A percentile compares a stretch with the other conserved stretches of the same genome.
Evolutionary conservation across 2,329 filamentous ascomycete genomes (phyloP).

Genomic region (Metarhizium guizhouense): DNA sequence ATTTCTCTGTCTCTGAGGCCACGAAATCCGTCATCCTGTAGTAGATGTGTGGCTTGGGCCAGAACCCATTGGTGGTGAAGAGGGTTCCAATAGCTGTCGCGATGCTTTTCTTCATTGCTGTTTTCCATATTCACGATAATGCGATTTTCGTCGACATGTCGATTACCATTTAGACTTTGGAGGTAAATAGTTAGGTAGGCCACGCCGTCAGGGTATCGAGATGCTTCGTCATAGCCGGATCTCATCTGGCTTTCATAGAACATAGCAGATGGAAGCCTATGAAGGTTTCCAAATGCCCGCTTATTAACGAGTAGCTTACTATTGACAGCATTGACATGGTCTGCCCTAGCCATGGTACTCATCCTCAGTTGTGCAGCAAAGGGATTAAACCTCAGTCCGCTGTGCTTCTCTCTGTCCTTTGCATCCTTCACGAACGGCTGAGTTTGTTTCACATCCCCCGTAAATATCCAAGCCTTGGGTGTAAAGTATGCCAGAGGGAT

Average conservation of each 20-base stretch:
- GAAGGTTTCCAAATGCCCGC: conserved; percentile 26
- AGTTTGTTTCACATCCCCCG: conserved; percentile 36
- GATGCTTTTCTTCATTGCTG: conserved; percentile 17
- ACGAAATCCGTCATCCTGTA: conserved; percentile 1
- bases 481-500: conserved; percentile 34
- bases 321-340: conserved; percentile 20
- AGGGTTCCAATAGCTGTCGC: conserved; percentile 32
- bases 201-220: conserved; percentile 19
- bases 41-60: conserved; percentile 19
- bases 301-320: conserved; percentile 28
- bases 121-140: conserved; percentile 22
- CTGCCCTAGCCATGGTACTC: conserved; percentile 31
- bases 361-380: conserved; percentile 22
- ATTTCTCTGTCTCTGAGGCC: conserved; percentile 14
- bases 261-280: conserved; percentile 30
- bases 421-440: conserved; percentile 30
- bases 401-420: conserved; percentile 8
- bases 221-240: conserved; percentile 16
- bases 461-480: conserved; percentile 34
- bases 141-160: conserved; percentile 23
- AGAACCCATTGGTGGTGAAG: conserved; percentile 29
- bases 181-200: conserved; percentile 21
- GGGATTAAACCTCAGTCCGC: conserved; percentile 20
- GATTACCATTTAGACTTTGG: conserved; percentile 13
- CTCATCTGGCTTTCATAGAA: conserved; percentile 32